A percentile compares a stretch with the other conserved stretches of the same genome.
These are phyloP conservation scores for Cryptococcus floricola DNA, from an alignment of 1,284 basidiomycete genomes.

Conservation along the genomic window DNA sequence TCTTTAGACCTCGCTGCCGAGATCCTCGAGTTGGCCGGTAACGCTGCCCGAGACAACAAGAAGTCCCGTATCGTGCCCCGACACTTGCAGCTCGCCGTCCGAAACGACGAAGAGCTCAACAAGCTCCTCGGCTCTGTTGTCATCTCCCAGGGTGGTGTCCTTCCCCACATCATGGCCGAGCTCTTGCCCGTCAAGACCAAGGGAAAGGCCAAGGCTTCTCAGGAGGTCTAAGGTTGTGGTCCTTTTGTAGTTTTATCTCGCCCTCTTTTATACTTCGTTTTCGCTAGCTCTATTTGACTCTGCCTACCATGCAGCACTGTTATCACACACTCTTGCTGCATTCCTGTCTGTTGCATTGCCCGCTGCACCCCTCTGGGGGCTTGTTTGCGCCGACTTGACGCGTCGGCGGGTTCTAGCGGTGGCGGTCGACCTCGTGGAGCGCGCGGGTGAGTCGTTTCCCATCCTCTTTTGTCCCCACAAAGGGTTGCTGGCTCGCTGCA, in stretches of 20 bases:
- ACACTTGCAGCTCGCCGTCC: conserved; percentile 83
- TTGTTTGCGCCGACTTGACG: too few relatives aligned
- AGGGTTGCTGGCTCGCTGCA: too few relatives aligned
- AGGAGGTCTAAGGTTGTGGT: conserved; percentile 39
- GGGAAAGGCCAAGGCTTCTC: conserved; percentile 41
- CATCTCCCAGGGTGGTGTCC: conserved; percentile 87
- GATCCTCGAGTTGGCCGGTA: conserved; percentile 82
- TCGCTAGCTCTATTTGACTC: conserved; percentile 24
- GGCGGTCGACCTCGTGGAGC: too few relatives aligned
- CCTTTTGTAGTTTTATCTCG: conserved; percentile 2
- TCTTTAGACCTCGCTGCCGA: conserved; percentile 67
- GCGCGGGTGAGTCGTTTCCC: too few relatives aligned
- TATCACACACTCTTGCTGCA: too few relatives aligned
- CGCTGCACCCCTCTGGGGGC: too few relatives aligned
- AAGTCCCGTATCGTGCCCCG: conserved; percentile 88
- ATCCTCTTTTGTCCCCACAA: too few relatives aligned
- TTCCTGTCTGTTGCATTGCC: too few relatives aligned
- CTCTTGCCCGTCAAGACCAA: conserved; percentile 59
- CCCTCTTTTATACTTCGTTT: conserved; percentile 19
- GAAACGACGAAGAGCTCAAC: conserved; percentile 72
- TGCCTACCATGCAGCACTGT: conserved; percentile 1
- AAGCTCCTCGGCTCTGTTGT: conserved; percentile 67
- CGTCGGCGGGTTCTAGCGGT: too few relatives aligned
- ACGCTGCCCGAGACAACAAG: conserved; percentile 59
- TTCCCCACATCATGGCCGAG: conserved; percentile 66